Percentiles rank a stretch among this genome's conserved stretches.
Conservation (phyloP, 2,329 filamentous ascomycete species). For the Fusarium domesticum region DNA sequence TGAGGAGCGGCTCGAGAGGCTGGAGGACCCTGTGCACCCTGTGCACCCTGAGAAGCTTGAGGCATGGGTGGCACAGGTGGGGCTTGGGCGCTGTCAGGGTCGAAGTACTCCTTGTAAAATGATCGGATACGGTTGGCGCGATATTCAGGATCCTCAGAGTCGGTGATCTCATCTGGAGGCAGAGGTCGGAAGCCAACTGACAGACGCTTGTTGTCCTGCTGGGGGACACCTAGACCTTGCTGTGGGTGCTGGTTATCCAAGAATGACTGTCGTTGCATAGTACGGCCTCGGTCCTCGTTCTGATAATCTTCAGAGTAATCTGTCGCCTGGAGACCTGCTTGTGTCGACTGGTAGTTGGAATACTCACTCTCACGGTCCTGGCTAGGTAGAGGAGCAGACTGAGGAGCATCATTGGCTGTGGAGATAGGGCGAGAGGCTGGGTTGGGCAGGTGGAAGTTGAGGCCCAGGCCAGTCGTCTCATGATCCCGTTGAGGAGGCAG, state of each 20-base stretch:
- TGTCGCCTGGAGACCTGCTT: constrained; percentile 31
- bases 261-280: constrained; percentile 30
- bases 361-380: constrained; percentile 18
- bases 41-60: constrained; percentile 20
- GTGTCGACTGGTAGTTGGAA: constrained; percentile 22
- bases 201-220: constrained; percentile 55
- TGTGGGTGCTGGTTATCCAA: constrained; percentile 29
- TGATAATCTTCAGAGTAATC: constrained; percentile 35
- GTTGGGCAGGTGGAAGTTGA: constrained; percentile 37
- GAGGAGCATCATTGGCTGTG: constrained; percentile 14
- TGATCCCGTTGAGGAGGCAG: constrained; percentile 29
- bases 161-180: constrained; percentile 75
- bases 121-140: constrained; percentile 95
- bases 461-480: constrained; percentile 32
- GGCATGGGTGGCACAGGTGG: constrained; percentile 42
- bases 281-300: constrained; percentile 36
- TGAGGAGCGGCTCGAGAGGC: constrained; percentile 27
- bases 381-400: constrained; percentile 20
- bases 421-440: constrained; percentile 25
- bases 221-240: constrained; percentile 51
- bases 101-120: constrained; percentile 99
- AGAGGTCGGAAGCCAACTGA: constrained; percentile 77
- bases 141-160: constrained; percentile 86
- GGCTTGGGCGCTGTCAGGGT: constrained; percentile 64
- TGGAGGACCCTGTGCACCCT: too few relatives aligned